Base-by-base conservation (phyloP, 1,139 yeast species). In the Blastobotrys petasosporus region DNA sequence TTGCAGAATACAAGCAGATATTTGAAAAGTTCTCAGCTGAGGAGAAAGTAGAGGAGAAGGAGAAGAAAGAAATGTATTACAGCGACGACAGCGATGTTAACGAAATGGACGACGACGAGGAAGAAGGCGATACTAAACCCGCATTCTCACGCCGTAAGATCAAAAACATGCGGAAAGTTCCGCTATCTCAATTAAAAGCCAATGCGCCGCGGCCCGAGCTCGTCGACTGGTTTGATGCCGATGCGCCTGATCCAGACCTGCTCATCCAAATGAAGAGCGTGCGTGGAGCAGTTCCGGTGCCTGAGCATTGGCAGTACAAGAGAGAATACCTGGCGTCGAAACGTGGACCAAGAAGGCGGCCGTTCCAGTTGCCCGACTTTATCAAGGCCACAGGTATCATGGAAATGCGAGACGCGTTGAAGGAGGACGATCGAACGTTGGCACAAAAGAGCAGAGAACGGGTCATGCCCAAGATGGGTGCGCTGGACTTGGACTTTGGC, bases 391-490 rank as follows among this genome's bases (percentile, higher is more conserved):
- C 97, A 0, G 97, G 96, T 1, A 88, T 92, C 37, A 78, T 80
- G 56, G 90, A 85, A 49, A 85, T 90, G 95, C 75, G 97, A 60
- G 79, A 80, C 51, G 67, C 69, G 5, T 65, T 69, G 31, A 70
- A 70, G 15, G 73, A 68, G 10, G 77, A 74, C 33, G 82, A 76
- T 16, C 70, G 71, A 7, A 75, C 84, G 2, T 61, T 87, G 53
- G 80, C 85, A 58, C 94, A 87, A 57, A 76, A 77, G 59, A 84
- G 83, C 62, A 72, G 97, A 51, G 94, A 85, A 48, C 73, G 85
- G 45, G 94, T 90, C 0, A 96, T 87, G 61, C 97, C 97, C 0
- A 87, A 86, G 61, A 72, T 87, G 79, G 95, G 95, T 1, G 73
- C 80, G 48, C 66, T 92, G 25, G 98, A 92, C 64, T 76, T 92